Evolutionary conservation across 2,329 filamentous ascomycete species (phyloP).

Genomic region (Diaporthe velutina): DNA sequence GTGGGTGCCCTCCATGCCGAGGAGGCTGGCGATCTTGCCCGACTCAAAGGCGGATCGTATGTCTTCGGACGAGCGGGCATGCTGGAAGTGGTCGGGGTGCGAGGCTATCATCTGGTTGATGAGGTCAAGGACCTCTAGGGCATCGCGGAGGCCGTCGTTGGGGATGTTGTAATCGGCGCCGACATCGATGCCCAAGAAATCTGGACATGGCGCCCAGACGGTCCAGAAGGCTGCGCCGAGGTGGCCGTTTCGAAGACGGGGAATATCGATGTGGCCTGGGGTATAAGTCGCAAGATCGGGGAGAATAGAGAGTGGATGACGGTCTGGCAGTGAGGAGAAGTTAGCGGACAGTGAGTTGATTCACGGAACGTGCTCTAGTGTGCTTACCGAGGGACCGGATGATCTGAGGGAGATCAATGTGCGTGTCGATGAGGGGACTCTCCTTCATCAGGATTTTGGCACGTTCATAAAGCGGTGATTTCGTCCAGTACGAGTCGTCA

Average conservation of each 20-base stretch:
- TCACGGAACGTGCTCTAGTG: slow-evolving; percentile 26
- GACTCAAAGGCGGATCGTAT: slow-evolving; percentile 42
- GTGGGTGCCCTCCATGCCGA: slow-evolving; percentile 50
- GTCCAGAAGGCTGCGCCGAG: slow-evolving; percentile 50
- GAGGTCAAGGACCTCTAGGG: slow-evolving; percentile 41
- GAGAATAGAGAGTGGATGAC: slow-evolving; percentile 23
- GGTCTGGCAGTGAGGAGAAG: background rate
- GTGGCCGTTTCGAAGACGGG: slow-evolving; percentile 39
- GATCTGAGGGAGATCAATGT: slow-evolving; percentile 50
- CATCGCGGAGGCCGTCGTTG: slow-evolving; percentile 43
- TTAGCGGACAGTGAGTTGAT: slow-evolving; percentile 47
- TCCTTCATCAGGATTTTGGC: slow-evolving; percentile 32
- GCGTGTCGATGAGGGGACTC: slow-evolving; percentile 50
- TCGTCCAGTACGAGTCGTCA: slow-evolving; percentile 26
- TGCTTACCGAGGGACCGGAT: slow-evolving; percentile 36
- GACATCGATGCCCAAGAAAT: slow-evolving; percentile 44
- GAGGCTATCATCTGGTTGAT: slow-evolving; percentile 33
- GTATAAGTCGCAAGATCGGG: slow-evolving; percentile 38
- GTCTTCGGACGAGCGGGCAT: slow-evolving; percentile 41
- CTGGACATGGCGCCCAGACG: slow-evolving; percentile 46
- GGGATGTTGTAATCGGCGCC: slow-evolving; percentile 39
- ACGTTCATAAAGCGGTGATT: slow-evolving; percentile 2
- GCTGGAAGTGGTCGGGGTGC: slow-evolving; percentile 27
- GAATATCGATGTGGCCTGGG: slow-evolving; percentile 50
- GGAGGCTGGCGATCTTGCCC: slow-evolving; percentile 46